Conservation (phyloP, 257 asterid species). For the Gardenia jasminoides region DNA sequence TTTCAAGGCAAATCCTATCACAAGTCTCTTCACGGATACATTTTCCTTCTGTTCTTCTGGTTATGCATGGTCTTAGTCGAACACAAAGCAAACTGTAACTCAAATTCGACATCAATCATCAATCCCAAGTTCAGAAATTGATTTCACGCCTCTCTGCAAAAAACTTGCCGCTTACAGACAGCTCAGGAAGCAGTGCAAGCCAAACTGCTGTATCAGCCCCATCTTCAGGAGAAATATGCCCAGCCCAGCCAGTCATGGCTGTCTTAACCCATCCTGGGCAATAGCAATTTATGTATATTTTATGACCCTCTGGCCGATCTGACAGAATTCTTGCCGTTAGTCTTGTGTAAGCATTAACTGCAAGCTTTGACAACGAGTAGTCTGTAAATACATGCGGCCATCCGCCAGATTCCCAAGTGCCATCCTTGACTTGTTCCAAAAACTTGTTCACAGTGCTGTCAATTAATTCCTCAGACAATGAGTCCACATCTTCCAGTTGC, state of each 20-base stretch:
- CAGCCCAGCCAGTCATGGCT: conserved; percentile 93
- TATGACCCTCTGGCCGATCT: conserved; percentile 54
- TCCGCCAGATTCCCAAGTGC: conserved; percentile 71
- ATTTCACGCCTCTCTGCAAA: conserved; percentile 92
- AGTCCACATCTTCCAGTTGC: conserved; percentile 53
- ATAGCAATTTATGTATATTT: conserved; percentile 70
- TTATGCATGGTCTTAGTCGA: neutral
- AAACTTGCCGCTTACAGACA: conserved; percentile 57
- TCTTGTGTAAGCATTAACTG: conserved; percentile 68
- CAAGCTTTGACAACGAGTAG: conserved; percentile 87
- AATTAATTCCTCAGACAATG: conserved; percentile 67
- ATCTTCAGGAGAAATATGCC: conserved; percentile 75
- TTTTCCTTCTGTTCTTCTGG: neutral
- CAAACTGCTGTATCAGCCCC: conserved; percentile 96
- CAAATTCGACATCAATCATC: conserved; percentile 1
- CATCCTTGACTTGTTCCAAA: conserved; percentile 66
- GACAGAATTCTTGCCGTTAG: conserved; percentile 45
- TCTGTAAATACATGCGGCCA: conserved; percentile 91
- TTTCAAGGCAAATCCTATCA: neutral
- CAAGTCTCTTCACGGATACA: neutral
- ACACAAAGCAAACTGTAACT: neutral
- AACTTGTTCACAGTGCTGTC: conserved; percentile 50
- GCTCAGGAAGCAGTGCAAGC: conserved; percentile 75
- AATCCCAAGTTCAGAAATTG: conserved; percentile 37
- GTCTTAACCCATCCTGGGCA: conserved; percentile 99